Conservation (phyloP, 257 asterid genomes). For the Jacaranda copaia region DNA sequence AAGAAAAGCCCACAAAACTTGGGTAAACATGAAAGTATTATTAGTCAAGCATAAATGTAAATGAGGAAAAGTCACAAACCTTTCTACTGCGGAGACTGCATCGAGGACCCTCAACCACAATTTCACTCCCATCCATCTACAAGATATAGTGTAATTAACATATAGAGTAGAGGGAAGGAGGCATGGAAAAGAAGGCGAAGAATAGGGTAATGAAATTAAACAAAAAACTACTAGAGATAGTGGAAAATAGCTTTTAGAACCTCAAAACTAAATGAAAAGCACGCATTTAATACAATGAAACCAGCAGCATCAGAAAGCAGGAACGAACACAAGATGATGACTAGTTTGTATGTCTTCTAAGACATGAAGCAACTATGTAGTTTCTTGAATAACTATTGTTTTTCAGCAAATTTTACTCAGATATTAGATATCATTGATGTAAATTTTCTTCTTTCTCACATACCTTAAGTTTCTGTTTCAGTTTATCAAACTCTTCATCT, state of each 20-base stretch:
- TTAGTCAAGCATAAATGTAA: conserved; percentile 4
- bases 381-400: conserved; percentile 1
- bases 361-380: background rate
- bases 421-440: background rate
- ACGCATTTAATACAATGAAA: too few species aligned
- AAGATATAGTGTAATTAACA: conserved; percentile 33
- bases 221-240: conserved; percentile 19
- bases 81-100: conserved; percentile 97
- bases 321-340: background rate
- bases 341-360: background rate
- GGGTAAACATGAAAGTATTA: conserved; percentile 4
- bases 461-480: conserved; percentile 75
- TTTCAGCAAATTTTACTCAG: background rate
- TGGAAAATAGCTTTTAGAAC: conserved; percentile 4
- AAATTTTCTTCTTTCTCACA: background rate
- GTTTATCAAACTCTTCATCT: conserved; percentile 79
- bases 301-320: conserved; percentile 8
- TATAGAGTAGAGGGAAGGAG: conserved; percentile 8
- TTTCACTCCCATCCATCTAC: conserved; percentile 91
- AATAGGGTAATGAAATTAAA: conserved; percentile 16
- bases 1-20: conserved; percentile 1
- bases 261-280: conserved; percentile 7
- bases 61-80: conserved; percentile 52
- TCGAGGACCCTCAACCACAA: conserved; percentile 97
- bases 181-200: conserved; percentile 21